Base-by-base conservation (phyloP, 2,329 filamentous ascomycete genomes). In the Claviceps citrina region DNA sequence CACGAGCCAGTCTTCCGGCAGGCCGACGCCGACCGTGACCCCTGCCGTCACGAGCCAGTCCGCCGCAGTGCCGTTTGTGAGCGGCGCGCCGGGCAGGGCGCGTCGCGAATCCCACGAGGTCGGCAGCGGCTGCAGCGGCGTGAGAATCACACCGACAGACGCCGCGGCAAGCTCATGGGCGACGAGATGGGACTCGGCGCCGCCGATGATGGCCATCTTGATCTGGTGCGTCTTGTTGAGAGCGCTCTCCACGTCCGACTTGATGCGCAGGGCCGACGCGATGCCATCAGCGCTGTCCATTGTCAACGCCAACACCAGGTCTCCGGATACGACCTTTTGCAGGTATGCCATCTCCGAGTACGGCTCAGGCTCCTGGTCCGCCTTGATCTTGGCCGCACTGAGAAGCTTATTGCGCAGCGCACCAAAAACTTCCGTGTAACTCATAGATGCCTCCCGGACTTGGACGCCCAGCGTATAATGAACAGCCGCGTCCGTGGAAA, bases 221-320 rank as follows among this genome's bases (percentile, higher is more conserved):
- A 81, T 51, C 39, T 52, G 61, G n/a, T 38, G 41, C 12, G 39
- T 43, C 31, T 49, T 42, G 28, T 49, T 39, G 12, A 61, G 55
- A 0, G 56, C 59, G 0, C 52, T 46, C 37, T 81, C 75, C 7
- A 81, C 61, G 3, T 67, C 63, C 4, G 55, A 49, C 56, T 81
- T 81, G 45, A 81, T 58, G 19, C 62, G 61, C n/a, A 82, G 61
- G 1, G 75, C 54, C 0, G 73, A 58, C 2, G 73, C 70, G 44
- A 81, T 80, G 16, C 66, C 65, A 48, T 81, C 77, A 6, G 76
- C 77, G 44, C 70, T 76, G 50, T 81, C 71, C 9, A 70, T 70
- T 0, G 67, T 73, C 9, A 81, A 51, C 4, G 69, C 72, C 1
- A 82, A 63, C 0, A 75, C 65, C 2, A 70, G 50, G 3, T 67